Base-by-base conservation (phyloP, 306 rosid species). In the Vigna trinervia region DNA sequence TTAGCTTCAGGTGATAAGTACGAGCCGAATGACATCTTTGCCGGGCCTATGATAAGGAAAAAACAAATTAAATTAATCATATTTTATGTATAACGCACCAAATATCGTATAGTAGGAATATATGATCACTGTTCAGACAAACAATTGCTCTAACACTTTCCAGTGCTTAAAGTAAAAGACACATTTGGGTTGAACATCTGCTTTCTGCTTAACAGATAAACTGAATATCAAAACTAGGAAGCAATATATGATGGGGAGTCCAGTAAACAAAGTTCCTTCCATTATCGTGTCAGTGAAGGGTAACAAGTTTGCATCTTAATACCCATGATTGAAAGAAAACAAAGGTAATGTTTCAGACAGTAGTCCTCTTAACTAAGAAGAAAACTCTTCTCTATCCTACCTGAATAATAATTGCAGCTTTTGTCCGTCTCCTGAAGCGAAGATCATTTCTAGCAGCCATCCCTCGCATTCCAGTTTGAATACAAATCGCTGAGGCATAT, bases 361-460 rank as follows among this genome's bases (percentile, higher is more conserved):
- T 34, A 50, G 38, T 50, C 52, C 65, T 56, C 22, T 64, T 52
- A 23, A 39, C 51, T 58, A 58, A 68, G 59, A 81, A 34, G 56
- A 77, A 75, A 61, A 20, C 13, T n/a, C 9, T 28, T 15, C 63
- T 53, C 56, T 28, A 34, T 74, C 60, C 59, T 77, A 95, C 99
- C 93, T 95, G 97, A 77, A 95, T 86, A 69, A 86, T 56, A 73
- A 79, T 69, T 61, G 97, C 82, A 87, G 96, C 97, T 52, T 71
- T 73, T 15, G 80, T 85, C 79, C 50, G 82, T 88, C 62, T 90
- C 87, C 90, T 86, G 68, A 80, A 79, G 41, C 77, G 83, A 46
- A 95, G 94, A 67, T 88, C 94, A 80, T 86, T 86, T 82, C 90
- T 86, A 71, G 97, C 94, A 79, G 75, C 81, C 97, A 86, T 85